Base-by-base conservation (phyloP, 495 filamentous ascomycete species). In the Aspergillus carlsbadensis region DNA sequence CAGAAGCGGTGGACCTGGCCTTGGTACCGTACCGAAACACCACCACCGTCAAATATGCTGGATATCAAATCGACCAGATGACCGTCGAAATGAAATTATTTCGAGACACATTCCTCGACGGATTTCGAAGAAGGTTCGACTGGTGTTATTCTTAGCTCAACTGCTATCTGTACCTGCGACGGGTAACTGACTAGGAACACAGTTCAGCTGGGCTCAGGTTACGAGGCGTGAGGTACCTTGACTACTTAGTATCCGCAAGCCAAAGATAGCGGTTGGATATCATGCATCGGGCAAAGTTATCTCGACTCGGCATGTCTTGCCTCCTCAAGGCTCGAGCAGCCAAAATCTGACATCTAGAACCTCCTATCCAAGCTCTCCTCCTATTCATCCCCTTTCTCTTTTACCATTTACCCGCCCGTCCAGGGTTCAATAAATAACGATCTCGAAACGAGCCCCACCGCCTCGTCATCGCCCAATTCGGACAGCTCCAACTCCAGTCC, bases 391-490 rank as follows among this genome's bases (percentile, higher is more conserved):
- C 22, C 3, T 22, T 17, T 20, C 5, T 42, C 10, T 17, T 42
- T 8, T 15, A 42, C 18, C n/a, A 18, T 20, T 17, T 42, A 14
- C 26, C 39, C 17, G 39, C 39, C 39, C 17, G 39, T 43, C 31
- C 34, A 50, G 47, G 47, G 47, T 50, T 50, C 47, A 50, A 50
- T 39, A 50, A 50, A 39, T 39, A 39, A 39, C 6, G 47, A 50
- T 50, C 47, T 50, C 47, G 37, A 50, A 50, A 50, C 6, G 3
- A 2, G 47, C 47, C 47, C 47, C 47, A 50, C 47, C 10, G 33
- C 47, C 34, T 50, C 47, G 47, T 50, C 33, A 50, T 50, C 47
- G 26, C 26, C 11, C 47, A 18, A 50, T 43, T 24, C 41, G 41
- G 41, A 22, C 41, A 43, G 41, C 41, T 43, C 18, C 33, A 29